Evolutionary conservation across 2,329 filamentous ascomycete genomes (phyloP).

Genomic region (Penicillium sp.): DNA sequence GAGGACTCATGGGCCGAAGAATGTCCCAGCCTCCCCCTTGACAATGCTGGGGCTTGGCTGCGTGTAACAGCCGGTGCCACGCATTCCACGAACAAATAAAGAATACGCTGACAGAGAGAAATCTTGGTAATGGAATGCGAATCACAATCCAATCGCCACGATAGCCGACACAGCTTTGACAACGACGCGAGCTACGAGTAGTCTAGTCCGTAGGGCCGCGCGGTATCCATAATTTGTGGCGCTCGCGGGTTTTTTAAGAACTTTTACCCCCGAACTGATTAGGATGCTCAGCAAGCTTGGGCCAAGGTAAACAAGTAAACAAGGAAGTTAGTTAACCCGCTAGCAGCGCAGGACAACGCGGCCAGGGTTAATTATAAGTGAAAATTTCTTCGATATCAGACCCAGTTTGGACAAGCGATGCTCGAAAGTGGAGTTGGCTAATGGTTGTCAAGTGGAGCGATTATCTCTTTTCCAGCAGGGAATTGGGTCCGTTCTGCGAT

Average conservation of each 20-base stretch:
- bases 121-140: conserved; percentile 12
- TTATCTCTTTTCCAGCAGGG: neutral
- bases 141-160: conserved; percentile 3
- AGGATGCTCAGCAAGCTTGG: neutral
- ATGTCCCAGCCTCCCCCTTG: conserved; percentile 8
- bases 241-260: neutral
- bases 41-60: neutral
- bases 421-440: neutral
- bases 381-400: conserved; percentile 1
- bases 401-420: conserved; percentile 2
- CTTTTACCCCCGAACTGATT: neutral
- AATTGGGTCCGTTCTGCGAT: conserved; percentile 3
- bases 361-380: neutral
- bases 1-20: neutral
- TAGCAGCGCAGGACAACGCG: neutral
- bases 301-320: neutral
- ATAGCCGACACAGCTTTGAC: neutral
- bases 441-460: conserved; percentile 1
- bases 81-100: conserved; percentile 12
- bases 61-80: neutral
- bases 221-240: conserved; percentile 17
- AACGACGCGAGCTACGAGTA: neutral
- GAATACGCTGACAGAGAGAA: neutral
- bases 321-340: neutral
- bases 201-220: conserved; percentile 3